These are phyloP conservation scores for Taphrina sp. DNA, from an alignment of 1,139 yeast genomes.

Conservation along the genomic window DNA sequence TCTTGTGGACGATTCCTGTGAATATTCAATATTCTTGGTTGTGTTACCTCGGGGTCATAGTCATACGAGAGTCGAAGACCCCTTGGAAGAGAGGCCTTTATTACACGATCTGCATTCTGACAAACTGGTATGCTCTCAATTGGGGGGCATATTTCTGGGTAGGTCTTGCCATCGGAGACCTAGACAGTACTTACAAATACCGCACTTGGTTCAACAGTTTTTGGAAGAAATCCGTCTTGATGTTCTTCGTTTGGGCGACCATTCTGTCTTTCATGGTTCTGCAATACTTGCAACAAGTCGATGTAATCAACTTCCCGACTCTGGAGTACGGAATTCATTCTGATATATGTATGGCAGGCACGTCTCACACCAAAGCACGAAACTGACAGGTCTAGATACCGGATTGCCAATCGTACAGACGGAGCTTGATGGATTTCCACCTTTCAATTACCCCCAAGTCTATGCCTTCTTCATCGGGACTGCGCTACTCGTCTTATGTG, in stretches of 20 bases:
- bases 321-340: conserved; percentile 12
- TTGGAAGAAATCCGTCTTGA: background rate
- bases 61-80: conserved; percentile 1
- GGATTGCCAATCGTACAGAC: conserved; percentile 1
- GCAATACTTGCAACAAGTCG: conserved; percentile 5
- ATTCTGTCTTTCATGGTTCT: conserved; percentile 7
- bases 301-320: conserved; percentile 3
- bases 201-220: background rate
- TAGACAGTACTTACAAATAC: conserved; percentile 10
- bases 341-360: background rate
- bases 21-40: conserved; percentile 12
- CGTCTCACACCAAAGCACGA: background rate
- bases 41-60: conserved; percentile 2
- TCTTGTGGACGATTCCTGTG: conserved; percentile 6
- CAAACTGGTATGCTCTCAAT: conserved; percentile 7
- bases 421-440: conserved; percentile 2
- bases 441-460: conserved; percentile 13
- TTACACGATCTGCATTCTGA: conserved; percentile 1
- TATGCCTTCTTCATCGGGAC: conserved; percentile 11
- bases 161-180: conserved; percentile 3
- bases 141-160: conserved; percentile 16
- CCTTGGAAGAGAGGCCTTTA: conserved; percentile 2
- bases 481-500: conserved; percentile 1
- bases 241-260: background rate
- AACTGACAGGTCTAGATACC: background rate